Evolutionary conservation across 495 filamentous ascomycete species (phyloP).

Genomic region (Annulohypoxylon stygium): DNA sequence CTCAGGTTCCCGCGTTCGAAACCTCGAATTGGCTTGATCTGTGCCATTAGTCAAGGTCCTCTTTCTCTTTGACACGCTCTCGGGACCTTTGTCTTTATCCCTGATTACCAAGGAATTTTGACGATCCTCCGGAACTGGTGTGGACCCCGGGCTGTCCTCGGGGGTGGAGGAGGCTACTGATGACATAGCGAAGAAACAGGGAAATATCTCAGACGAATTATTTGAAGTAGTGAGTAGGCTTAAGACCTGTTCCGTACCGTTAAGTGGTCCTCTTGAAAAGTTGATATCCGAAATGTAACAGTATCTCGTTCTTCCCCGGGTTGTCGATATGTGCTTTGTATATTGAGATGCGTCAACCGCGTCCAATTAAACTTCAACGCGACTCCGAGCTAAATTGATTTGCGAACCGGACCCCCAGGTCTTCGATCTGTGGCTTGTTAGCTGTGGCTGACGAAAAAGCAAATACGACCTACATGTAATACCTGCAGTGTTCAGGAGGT

Average conservation of each 20-base stretch:
- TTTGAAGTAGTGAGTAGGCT: neutral
- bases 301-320: neutral
- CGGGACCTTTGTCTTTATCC: slow-evolving; percentile 52
- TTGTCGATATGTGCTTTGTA: neutral
- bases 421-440: slow-evolving; percentile 21
- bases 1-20: slow-evolving; percentile 55
- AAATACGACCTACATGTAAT: neutral
- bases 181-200: slow-evolving; percentile 35
- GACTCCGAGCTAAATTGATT: slow-evolving; percentile 36
- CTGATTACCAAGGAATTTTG: slow-evolving; percentile 48
- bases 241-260: neutral
- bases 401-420: neutral
- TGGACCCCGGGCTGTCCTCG: slow-evolving; percentile 31
- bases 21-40: slow-evolving; percentile 52
- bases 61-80: slow-evolving; percentile 63
- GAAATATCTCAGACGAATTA: neutral
- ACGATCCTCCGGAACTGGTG: slow-evolving; percentile 27
- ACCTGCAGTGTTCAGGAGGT: no score
- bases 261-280: neutral
- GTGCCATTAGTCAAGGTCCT: slow-evolving; percentile 64
- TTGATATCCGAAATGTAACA: slow-evolving; percentile 2
- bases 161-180: slow-evolving; percentile 44
- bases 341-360: slow-evolving; percentile 35
- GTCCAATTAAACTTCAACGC: slow-evolving; percentile 29
- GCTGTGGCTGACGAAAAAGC: slow-evolving; percentile 17